Percentiles rank a stretch among this genome's conserved stretches.
Evolutionary conservation across 2,329 filamentous ascomycete genomes (phyloP).

Genomic region (Fusarium chuoi): DNA sequence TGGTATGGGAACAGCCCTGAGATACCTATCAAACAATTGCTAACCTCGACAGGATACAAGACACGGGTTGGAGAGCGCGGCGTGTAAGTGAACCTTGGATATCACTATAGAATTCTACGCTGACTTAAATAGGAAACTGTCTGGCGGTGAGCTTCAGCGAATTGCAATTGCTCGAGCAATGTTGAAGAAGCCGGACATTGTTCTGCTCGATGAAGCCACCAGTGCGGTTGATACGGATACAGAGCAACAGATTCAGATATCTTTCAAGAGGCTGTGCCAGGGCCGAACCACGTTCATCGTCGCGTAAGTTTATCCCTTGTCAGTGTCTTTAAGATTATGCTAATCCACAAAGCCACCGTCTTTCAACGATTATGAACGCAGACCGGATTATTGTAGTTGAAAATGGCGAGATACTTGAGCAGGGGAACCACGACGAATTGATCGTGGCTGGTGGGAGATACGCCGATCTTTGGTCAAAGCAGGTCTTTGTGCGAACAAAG

Average conservation of each 20-base stretch:
- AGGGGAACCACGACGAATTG: slow-evolving; percentile 69
- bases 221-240: slow-evolving; percentile 79
- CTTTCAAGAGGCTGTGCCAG: slow-evolving; percentile 66
- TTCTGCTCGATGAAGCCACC: slow-evolving; percentile 83
- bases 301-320: slow-evolving; percentile 57
- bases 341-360: slow-evolving; percentile 63
- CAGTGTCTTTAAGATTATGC: not conserved
- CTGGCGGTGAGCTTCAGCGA: slow-evolving; percentile 73
- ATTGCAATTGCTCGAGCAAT: slow-evolving; percentile 77
- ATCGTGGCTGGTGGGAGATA: slow-evolving; percentile 70
- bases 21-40: not conserved
- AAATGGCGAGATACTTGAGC: slow-evolving; percentile 70
- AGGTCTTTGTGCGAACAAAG: slow-evolving; percentile 64
- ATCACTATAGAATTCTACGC: not conserved
- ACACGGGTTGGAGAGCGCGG: slow-evolving; percentile 63
- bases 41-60: slow-evolving; percentile 54
- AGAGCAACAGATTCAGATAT: slow-evolving; percentile 73
- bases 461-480: slow-evolving; percentile 72
- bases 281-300: slow-evolving; percentile 75
- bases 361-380: slow-evolving; percentile 77
- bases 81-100: slow-evolving; percentile 48
- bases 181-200: slow-evolving; percentile 77
- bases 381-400: slow-evolving; percentile 74
- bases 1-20: slow-evolving; percentile 46
- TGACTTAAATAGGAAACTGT: slow-evolving; percentile 63